Evolutionary conservation across 805 yeast genomes (phyloP), one percentile per base, ranked within the genome.

Genomic region (Kazachstania taianensis): DNA sequence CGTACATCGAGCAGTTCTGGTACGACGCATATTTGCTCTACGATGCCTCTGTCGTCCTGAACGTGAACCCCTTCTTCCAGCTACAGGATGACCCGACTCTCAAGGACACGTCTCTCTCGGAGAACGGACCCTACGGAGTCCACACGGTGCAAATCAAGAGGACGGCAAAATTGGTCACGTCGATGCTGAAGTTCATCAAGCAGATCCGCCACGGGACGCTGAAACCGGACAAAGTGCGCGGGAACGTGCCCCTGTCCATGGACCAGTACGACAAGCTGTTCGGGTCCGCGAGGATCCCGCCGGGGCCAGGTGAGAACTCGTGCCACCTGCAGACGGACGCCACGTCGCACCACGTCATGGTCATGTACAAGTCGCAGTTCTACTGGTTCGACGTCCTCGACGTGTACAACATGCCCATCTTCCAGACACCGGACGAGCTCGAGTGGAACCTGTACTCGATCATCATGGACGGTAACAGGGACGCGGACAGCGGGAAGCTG

Each of bases 371-470:
- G 50, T 81, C 94, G 2, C 95, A 86, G 58, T 83, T 85, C 57
- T 86, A 86, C 61, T 86, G 96, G 95, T 86, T 86, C 55, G 95
- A 86, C 53, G 96, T 86, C 2, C 63, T 86, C 48, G 94, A 85
- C 57, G 67, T 68, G 33, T 62, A 75, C 43, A 75, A 81, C 53
- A 78, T 82, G 51, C 66, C 86, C 42, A 69, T 85, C 32, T 65
- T 86, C 52, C 36, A 42, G 5, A 68, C 79, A 2, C 89, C 84
- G 51, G 74, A 72, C 37, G 94, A 84, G 54, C 67, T 86, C 46
- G 77, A 74, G 38, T 66, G 77, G 53, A 85, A 84, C 59, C 75
- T 81, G 52, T 73, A 78, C 40, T 72, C 84, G 8, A 83, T 86
- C 39, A 68, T 86, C 30, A 73, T 71, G 37, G 96, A 86, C 57